Conservation (phyloP, 179 eudicot species). For the Beta corolliflora region DNA sequence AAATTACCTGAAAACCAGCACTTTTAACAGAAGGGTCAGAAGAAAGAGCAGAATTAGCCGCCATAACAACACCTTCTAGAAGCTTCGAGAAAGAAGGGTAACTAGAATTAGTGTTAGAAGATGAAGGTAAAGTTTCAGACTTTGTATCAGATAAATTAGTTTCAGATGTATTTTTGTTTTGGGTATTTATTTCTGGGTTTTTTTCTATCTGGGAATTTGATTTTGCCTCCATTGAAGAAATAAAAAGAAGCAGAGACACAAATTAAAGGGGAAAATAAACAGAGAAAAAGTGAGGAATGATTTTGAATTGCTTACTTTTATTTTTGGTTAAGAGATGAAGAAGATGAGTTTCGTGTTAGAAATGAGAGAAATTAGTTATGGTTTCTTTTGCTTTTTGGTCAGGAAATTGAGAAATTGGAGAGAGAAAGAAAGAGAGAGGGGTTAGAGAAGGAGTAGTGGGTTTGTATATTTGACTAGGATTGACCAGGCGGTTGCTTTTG, state of each 20-base stretch:
- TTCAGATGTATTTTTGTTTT: slow-evolving; percentile 12
- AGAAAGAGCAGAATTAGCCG: slow-evolving; percentile 37
- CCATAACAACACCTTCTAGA: slow-evolving; percentile 43
- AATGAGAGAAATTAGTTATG: neutral
- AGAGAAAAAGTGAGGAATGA: neutral
- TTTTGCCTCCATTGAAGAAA: slow-evolving; percentile 11
- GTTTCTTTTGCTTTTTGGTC: neutral
- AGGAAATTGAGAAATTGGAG: neutral
- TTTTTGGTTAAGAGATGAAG: neutral
- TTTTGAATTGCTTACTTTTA: neutral
- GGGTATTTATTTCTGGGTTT: slow-evolving; percentile 8
- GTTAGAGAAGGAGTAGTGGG: slow-evolving; percentile 8
- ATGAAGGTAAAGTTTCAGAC: neutral
- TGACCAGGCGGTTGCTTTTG: slow-evolving; percentile 44
- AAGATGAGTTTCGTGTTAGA: slow-evolving; percentile 18
- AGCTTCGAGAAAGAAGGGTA: slow-evolving; percentile 41
- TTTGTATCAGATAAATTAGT: slow-evolving; percentile 5
- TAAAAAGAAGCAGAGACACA: neutral
- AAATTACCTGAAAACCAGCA: slow-evolving; percentile 34
- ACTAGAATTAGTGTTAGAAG: neutral
- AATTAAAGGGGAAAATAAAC: neutral
- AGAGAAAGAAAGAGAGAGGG: slow-evolving; percentile 1
- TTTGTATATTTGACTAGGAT: slow-evolving; percentile 36
- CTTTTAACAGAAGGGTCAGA: slow-evolving; percentile 12
- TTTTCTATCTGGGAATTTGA: slow-evolving; percentile 22